Conservation (phyloP, 805 yeast species). For the Zygosaccharomyces rouxii region DNA sequence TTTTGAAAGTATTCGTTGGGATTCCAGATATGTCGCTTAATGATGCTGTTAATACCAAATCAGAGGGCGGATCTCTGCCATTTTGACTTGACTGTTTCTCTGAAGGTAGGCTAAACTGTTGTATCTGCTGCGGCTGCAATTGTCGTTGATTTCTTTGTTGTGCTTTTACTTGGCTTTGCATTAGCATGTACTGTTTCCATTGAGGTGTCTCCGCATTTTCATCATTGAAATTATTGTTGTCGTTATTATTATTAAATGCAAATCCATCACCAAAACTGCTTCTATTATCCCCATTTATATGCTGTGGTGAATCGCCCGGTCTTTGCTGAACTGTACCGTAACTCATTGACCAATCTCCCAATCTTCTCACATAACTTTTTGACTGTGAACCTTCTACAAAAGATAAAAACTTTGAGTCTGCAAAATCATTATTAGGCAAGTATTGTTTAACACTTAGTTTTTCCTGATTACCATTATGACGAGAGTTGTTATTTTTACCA, state of each 20-base stretch:
- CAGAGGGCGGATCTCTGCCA: conserved; percentile 15
- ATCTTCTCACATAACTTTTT: conserved; percentile 14
- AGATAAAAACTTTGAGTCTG: conserved; percentile 18
- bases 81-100: conserved; percentile 1
- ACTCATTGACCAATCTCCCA: conserved; percentile 27
- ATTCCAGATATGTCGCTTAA: conserved; percentile 27
- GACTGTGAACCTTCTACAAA: conserved; percentile 14
- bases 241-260: not conserved
- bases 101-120: not conserved
- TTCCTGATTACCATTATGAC: not conserved
- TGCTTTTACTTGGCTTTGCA: conserved; percentile 4
- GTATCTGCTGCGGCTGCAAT: not conserved
- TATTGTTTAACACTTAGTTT: conserved; percentile 16
- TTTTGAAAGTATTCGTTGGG: conserved; percentile 29
- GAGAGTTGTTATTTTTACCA: no score
- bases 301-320: conserved; percentile 8
- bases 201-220: conserved; percentile 23
- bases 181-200: conserved; percentile 23
- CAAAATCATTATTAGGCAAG: conserved; percentile 16
- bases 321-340: conserved; percentile 25
- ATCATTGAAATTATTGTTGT: not conserved
- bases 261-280: conserved; percentile 4
- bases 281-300: conserved; percentile 1
- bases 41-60: conserved; percentile 26
- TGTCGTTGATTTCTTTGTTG: not conserved